Base-by-base conservation (phyloP, 306 rosid genomes). In the Acacia crassicarpa region DNA sequence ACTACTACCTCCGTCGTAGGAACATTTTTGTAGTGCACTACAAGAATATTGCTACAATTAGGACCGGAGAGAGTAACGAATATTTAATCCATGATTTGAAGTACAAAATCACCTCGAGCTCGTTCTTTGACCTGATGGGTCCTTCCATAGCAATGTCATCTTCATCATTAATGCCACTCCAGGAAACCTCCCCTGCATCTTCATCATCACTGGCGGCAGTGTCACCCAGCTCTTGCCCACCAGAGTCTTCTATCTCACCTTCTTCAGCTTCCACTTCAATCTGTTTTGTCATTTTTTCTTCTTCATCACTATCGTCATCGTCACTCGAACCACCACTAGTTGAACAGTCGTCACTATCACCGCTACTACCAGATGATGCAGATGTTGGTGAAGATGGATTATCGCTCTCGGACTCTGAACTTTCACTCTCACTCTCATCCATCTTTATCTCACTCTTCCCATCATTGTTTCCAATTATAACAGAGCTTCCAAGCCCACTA, bases 121-220 rank as follows among this genome's bases (percentile, higher is more conserved):
- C 98, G 80, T 95, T 89, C 82, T 85, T 90, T 74, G 97, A 91
- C 81, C 72, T 88, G 79, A 91, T 84, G 70, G 94, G 98, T 74
- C 84, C 91, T 79, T 58, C 85, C 8, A 27, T 62, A 72, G 20
- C 85, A n/a, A 4, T 4, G 8, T 5, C 48, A 6, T 32, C 44
- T 33, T 33, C 44, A 38, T n/a, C 67, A 22, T 35, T 22, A 54
- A 54, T 38, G 51, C 53, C 78, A 12, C 53, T 38, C 68, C 78
- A 35, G 13, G 33, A 20, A 54, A 13, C 67, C 45, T 35, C 67
- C 16, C 48, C 86, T 19, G 41, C 81, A 0, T 45, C 79, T 3
- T 69, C 46, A 19, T 53, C 82, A 16, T 59, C 82, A 27, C 67
- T 72, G 33, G 48, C 70, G 30, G 19, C 66, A 20, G 12, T 27